phyloP scores from a whole-genome alignment of 768 basidiomycete species.

The Phylloporus arenicola region DNA sequence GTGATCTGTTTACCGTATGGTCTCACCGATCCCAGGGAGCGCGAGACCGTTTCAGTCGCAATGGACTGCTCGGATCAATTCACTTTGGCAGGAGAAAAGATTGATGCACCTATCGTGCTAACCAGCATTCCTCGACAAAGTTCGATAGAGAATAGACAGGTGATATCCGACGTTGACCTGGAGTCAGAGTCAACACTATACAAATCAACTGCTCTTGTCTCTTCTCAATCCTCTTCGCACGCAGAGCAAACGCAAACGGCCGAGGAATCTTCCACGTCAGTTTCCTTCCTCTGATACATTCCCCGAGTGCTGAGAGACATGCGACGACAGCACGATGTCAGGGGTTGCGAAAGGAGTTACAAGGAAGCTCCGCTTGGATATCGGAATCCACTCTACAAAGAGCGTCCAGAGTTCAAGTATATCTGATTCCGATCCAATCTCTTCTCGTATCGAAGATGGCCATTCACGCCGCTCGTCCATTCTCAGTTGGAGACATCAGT shows the following conservation, averaged over 20 bases:
- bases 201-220: not conserved
- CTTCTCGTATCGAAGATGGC: not conserved
- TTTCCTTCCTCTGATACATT: not conserved
- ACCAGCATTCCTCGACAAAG: not conserved
- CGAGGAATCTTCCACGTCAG: not conserved
- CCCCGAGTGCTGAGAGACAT: not conserved
- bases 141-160: not conserved
- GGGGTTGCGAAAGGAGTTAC: not conserved
- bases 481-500: too few species aligned
- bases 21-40: conserved; percentile 1
- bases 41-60: not conserved
- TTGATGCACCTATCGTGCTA: not conserved
- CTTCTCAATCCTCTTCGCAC: not conserved
- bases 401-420: not conserved
- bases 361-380: not conserved
- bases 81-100: not conserved
- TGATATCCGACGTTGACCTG: not conserved
- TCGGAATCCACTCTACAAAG: not conserved
- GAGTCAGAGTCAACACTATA: not conserved
- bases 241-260: not conserved
- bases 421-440: not conserved
- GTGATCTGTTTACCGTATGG: not conserved
- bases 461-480: not conserved
- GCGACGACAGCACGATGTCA: not conserved
- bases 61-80: not conserved